These are phyloP conservation scores for Thalia dealbata DNA, from an alignment of 176 grass and related monocot genomes.

Conservation along the genomic window DNA sequence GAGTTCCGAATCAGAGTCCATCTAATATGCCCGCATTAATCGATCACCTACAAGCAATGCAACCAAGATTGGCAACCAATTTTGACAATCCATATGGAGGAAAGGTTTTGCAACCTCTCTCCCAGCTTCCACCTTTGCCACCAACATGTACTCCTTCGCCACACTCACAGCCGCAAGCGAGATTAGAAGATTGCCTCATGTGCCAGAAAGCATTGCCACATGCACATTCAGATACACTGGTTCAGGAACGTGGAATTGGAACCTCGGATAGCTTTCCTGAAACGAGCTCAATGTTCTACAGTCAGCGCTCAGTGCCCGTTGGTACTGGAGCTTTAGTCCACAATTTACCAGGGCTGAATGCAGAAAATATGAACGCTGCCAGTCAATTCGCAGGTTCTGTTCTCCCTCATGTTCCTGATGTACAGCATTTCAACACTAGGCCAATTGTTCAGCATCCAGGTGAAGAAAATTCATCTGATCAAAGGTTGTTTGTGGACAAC, in stretches of 20 bases:
- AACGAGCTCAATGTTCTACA: constrained; percentile 15
- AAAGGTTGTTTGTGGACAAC: no score
- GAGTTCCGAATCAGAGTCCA: constrained; percentile 21
- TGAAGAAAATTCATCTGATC: no score
- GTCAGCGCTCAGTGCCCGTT: background rate
- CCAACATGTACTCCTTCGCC: constrained; percentile 53
- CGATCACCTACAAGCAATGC: constrained; percentile 23
- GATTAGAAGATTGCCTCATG: constrained; percentile 50
- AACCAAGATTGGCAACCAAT: background rate
- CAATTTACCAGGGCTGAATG: no score
- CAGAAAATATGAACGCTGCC: no score
- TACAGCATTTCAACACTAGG: no score
- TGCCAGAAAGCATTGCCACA: constrained; percentile 70
- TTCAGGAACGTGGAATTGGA: constrained; percentile 39
- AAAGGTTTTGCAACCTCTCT: constrained; percentile 41
- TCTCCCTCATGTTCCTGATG: no score
- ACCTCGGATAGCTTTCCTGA: constrained; percentile 22
- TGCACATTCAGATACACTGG: constrained; percentile 55
- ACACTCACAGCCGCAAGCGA: constrained; percentile 14
- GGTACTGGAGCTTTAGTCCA: no score
- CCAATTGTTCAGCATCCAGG: no score
- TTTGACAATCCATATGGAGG: constrained; percentile 22
- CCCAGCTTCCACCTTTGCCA: constrained; percentile 83
- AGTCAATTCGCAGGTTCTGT: no score
- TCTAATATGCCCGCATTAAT: constrained; percentile 23